Evolutionary conservation across 257 asterid genomes (phyloP).

Genomic region (Nicotiana knightiana): DNA sequence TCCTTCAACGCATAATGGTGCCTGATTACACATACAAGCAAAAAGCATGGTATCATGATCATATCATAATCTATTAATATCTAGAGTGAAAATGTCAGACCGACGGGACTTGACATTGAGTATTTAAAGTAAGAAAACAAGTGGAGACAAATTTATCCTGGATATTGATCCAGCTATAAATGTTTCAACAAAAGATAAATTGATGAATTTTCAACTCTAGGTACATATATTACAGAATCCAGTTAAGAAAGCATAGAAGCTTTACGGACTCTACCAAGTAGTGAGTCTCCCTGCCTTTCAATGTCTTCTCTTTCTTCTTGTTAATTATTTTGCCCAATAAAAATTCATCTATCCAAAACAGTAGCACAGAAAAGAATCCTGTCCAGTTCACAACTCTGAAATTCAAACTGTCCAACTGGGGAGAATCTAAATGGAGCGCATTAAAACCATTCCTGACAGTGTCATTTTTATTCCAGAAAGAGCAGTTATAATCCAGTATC

Average conservation of each 20-base stretch:
- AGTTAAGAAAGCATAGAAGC: no score
- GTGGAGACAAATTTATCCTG: neutral
- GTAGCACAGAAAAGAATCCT: no score
- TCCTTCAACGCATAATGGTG: slow-evolving; percentile 80
- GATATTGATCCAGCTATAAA: no score
- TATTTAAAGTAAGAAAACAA: neutral
- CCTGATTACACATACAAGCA: slow-evolving; percentile 38
- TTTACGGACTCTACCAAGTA: no score
- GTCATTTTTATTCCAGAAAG: neutral
- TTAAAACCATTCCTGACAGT: neutral
- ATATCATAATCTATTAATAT: neutral
- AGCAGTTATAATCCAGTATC: neutral
- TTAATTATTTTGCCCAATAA: no score
- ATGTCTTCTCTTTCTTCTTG: no score
- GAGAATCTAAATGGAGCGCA: neutral
- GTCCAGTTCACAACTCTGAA: neutral
- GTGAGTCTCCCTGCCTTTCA: no score
- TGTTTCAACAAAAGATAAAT: no score
- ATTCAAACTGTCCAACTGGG: neutral
- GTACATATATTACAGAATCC: no score
- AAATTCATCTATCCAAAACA: no score
- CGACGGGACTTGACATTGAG: neutral
- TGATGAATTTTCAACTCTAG: no score
- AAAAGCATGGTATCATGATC: neutral
- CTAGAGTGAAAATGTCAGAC: neutral